Percentiles rank a stretch among this genome's conserved stretches.
Evolutionary conservation across 1,139 yeast genomes (phyloP).

Genomic region (Scheffersomyces stambukii): DNA sequence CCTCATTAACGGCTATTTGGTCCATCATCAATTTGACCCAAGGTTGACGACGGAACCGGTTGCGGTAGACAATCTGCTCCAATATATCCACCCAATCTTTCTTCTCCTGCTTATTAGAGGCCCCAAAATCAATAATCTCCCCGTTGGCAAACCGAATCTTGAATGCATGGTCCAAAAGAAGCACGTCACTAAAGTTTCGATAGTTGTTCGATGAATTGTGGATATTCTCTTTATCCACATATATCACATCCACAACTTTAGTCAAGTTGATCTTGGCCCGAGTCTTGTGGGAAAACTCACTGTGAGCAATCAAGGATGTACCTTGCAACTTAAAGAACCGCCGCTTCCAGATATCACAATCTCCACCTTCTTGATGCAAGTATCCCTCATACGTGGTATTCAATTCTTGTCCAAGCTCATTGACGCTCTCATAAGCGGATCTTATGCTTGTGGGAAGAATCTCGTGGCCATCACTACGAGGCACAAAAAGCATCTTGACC

Average conservation of each 20-base stretch:
- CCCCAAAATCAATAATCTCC: conserved; percentile 66
- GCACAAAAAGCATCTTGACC: conserved; percentile 69
- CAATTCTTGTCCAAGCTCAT: conserved; percentile 41
- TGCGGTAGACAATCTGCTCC: conserved; percentile 50
- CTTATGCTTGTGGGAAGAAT: conserved; percentile 62
- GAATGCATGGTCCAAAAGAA: conserved; percentile 60
- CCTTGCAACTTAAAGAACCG: conserved; percentile 61
- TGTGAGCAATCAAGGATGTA: conserved; percentile 59
- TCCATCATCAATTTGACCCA: conserved; percentile 58
- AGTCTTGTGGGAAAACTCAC: conserved; percentile 57
- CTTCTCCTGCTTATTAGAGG: conserved; percentile 56
- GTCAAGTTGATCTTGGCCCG: conserved; percentile 64
- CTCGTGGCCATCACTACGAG: conserved; percentile 53
- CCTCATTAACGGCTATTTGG: no score
- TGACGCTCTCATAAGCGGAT: conserved; percentile 51
- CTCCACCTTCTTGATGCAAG: conserved; percentile 78
- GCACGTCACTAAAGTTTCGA: conserved; percentile 62
- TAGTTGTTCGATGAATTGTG: conserved; percentile 29
- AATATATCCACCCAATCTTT: conserved; percentile 51
- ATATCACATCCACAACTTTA: conserved; percentile 53
- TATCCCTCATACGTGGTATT: conserved; percentile 50
- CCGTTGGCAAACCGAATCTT: conserved; percentile 62
- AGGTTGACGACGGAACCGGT: conserved; percentile 58
- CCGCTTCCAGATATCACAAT: conserved; percentile 58
- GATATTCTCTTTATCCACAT: conserved; percentile 43